Percentiles rank a stretch among this genome's conserved stretches.
phyloP scores from a whole-genome alignment of 257 asterid species.

The Galeopsis tetrahit region DNA sequence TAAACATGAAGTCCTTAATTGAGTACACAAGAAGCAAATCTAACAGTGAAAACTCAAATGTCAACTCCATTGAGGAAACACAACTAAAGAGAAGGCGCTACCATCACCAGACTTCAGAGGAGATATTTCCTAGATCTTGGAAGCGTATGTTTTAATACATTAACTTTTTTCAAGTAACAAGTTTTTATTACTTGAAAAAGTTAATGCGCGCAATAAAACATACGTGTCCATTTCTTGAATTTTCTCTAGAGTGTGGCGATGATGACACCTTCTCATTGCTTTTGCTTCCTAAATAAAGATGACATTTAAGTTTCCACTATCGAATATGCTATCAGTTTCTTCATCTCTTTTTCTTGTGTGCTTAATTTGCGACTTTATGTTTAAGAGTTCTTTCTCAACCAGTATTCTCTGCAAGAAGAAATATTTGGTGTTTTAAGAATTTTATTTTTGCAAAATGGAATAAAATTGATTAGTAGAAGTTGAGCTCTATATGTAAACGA shows the following conservation, averaged over 20 bases:
- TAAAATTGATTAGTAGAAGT: neutral
- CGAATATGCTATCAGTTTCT: conserved; percentile 20
- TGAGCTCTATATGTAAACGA: neutral
- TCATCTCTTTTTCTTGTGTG: neutral
- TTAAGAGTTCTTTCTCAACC: conserved; percentile 2
- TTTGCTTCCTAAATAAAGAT: conserved; percentile 16
- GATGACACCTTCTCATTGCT: conserved; percentile 37
- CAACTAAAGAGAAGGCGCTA: too few species aligned
- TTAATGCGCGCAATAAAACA: neutral
- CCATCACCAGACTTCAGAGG: too few species aligned
- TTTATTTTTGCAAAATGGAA: neutral
- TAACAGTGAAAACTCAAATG: too few species aligned
- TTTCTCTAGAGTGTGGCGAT: conserved; percentile 54
- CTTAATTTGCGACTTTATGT: neutral
- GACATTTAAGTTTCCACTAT: neutral
- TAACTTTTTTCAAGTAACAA: too few species aligned
- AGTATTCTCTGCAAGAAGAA: conserved; percentile 21
- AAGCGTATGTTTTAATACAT: too few species aligned
- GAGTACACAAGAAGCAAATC: too few species aligned
- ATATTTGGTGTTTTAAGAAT: neutral
- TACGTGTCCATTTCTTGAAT: conserved; percentile 59
- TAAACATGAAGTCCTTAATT: too few species aligned
- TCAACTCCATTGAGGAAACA: too few species aligned
- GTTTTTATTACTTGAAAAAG: too few species aligned
- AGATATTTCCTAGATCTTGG: too few species aligned